Conservation (phyloP, 768 basidiomycete species). For the Boletus rubescentipes region DNA sequence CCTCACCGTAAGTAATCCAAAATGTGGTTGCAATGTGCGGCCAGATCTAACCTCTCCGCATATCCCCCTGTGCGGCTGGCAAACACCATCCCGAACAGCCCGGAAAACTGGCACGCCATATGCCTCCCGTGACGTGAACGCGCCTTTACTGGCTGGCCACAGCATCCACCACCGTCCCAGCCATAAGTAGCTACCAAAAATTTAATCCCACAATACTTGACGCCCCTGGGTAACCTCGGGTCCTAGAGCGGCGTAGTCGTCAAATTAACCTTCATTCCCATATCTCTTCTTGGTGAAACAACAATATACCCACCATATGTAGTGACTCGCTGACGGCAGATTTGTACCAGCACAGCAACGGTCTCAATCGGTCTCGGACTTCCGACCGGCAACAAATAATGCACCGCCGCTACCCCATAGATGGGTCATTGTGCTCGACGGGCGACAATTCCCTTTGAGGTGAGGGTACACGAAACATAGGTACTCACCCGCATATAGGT, state of each 20-base stretch:
- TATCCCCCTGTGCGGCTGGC: neutral
- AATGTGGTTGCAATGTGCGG: slow-evolving; percentile 3
- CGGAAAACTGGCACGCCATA: neutral
- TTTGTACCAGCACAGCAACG: slow-evolving; percentile 9
- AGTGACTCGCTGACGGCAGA: slow-evolving; percentile 20
- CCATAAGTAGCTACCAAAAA: neutral
- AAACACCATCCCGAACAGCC: neutral
- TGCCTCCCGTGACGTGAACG: neutral
- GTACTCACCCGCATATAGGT: neutral
- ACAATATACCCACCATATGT: slow-evolving; percentile 11
- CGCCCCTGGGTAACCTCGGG: neutral
- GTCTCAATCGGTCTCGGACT: slow-evolving; percentile 2
- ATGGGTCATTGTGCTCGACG: neutral
- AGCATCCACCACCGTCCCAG: neutral
- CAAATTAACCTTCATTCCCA: slow-evolving; percentile 26
- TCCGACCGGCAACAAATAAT: slow-evolving; percentile 2
- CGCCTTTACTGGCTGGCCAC: neutral
- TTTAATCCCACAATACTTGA: neutral
- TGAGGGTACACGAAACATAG: neutral
- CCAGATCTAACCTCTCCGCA: neutral
- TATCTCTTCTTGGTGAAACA: slow-evolving; percentile 17
- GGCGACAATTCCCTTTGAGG: neutral
- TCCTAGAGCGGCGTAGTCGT: slow-evolving; percentile 15
- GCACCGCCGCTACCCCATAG: neutral
- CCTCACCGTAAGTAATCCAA: neutral